Conservation (phyloP, 108 stramenopile species). For the Ochromonas danica region DNA sequence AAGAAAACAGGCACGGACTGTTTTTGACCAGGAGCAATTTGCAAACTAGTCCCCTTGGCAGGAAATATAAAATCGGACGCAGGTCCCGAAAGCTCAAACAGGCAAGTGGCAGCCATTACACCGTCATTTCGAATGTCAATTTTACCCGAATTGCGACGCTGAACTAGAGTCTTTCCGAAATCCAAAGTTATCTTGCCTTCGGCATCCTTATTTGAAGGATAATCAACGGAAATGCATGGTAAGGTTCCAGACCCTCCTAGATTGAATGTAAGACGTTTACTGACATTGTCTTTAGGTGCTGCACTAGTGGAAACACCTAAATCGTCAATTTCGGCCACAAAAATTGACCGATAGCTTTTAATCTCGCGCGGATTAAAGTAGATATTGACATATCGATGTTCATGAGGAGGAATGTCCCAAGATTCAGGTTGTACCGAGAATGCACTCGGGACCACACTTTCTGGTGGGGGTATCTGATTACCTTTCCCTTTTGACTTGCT, state of each 20-base stretch:
- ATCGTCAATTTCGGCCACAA: constrained; percentile 55
- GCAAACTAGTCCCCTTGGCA: constrained; percentile 6
- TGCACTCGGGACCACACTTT: background rate
- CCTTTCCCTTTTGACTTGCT: too few species aligned
- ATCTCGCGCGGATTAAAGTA: constrained; percentile 62
- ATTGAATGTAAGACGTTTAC: constrained; percentile 47
- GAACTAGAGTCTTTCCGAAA: constrained; percentile 45
- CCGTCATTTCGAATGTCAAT: constrained; percentile 60
- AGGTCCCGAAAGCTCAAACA: constrained; percentile 48
- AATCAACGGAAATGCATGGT: constrained; percentile 58
- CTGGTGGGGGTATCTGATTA: background rate
- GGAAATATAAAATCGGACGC: constrained; percentile 41
- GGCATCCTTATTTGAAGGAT: constrained; percentile 39
- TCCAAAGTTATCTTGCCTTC: constrained; percentile 45
- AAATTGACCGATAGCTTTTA: constrained; percentile 50
- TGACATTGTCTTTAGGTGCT: background rate
- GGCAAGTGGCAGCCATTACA: constrained; percentile 54
- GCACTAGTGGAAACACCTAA: background rate
- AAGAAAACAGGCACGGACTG: constrained; percentile 44
- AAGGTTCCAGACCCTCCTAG: constrained; percentile 58
- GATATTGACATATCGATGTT: constrained; percentile 60
- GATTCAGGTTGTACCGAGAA: constrained; percentile 57
- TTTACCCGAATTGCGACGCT: constrained; percentile 4
- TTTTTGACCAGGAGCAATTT: constrained; percentile 35
- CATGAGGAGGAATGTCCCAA: constrained; percentile 63